Evolutionary conservation across 1,139 yeast genomes (phyloP).

Genomic region (Chernovozyma sophiae-reginae): DNA sequence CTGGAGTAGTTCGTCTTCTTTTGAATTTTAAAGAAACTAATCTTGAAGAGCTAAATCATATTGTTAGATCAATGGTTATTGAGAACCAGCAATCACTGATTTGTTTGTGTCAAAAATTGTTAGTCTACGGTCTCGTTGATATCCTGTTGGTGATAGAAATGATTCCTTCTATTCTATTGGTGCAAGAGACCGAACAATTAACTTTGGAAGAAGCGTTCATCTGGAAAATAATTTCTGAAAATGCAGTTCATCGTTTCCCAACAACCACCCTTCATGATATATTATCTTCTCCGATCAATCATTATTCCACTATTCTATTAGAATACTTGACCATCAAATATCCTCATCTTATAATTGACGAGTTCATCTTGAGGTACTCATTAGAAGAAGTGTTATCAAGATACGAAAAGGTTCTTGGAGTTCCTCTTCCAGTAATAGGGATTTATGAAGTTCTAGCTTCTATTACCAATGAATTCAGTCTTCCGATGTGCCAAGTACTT

Average conservation of each 20-base stretch:
- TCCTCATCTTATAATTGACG: constrained; percentile 22
- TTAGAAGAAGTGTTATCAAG: constrained; percentile 13
- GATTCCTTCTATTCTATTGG: neutral
- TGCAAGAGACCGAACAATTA: neutral
- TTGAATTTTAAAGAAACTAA: neutral
- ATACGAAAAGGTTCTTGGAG: constrained; percentile 1
- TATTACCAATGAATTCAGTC: constrained; percentile 46
- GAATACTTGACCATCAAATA: constrained; percentile 12
- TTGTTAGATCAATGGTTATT: neutral
- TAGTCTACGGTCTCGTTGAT: constrained; percentile 1
- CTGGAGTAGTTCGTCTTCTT: constrained; percentile 4
- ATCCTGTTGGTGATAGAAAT: neutral
- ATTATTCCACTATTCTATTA: neutral
- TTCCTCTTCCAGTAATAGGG: constrained; percentile 13
- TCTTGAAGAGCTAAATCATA: neutral
- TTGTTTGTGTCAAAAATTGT: constrained; percentile 2
- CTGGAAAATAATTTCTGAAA: constrained; percentile 1
- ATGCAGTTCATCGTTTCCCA: neutral
- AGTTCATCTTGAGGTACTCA: constrained; percentile 14
- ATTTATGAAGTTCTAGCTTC: constrained; percentile 14
- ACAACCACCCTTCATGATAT: neutral
- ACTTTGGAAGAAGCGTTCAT: neutral
- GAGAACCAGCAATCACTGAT: neutral
- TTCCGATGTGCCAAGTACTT: constrained; percentile 50
- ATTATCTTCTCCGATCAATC: neutral